Conservation (phyloP, 805 yeast species). For the Kluyveromyces lactis region DNA sequence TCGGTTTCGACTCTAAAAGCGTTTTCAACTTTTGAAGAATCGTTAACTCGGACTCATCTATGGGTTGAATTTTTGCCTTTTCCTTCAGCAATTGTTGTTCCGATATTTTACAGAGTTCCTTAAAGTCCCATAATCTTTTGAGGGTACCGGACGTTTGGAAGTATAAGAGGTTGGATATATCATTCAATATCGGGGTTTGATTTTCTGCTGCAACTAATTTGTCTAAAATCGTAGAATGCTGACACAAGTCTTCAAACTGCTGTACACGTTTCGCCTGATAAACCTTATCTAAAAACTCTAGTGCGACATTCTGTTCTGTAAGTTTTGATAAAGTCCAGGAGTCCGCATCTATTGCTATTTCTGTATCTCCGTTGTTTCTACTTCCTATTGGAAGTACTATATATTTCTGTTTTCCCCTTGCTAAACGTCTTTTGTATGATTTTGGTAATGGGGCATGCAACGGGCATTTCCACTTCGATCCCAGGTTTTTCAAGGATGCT, state of each 20-base stretch:
- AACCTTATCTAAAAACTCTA: constrained; percentile 22
- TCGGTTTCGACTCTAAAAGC: constrained; percentile 62
- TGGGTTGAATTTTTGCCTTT: constrained; percentile 6
- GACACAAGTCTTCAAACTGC: constrained; percentile 23
- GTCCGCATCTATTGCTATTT: constrained; percentile 40
- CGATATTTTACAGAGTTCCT: constrained; percentile 40
- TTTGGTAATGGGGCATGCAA: constrained; percentile 55
- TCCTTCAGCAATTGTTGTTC: constrained; percentile 16
- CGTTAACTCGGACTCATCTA: constrained; percentile 32
- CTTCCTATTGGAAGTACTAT: constrained; percentile 40
- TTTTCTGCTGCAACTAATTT: constrained; percentile 19
- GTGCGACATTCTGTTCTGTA: constrained; percentile 21
- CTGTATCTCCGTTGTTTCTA: constrained; percentile 49
- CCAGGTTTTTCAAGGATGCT: constrained; percentile 61
- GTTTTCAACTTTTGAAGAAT: constrained; percentile 49
- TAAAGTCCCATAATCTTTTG: constrained; percentile 35
- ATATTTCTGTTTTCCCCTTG: constrained; percentile 36
- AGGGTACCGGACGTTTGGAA: constrained; percentile 29
- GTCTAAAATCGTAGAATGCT: constrained; percentile 29
- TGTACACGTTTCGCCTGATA: constrained; percentile 36
- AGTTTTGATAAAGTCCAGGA: constrained; percentile 19
- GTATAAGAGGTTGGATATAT: constrained; percentile 26
- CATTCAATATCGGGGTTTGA: constrained; percentile 5
- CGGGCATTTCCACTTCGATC: constrained; percentile 87
- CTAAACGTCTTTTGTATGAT: constrained; percentile 34